Evolutionary conservation across 2,329 filamentous ascomycete species (phyloP).

Genomic region (Sporothrix brunneoviolacea): DNA sequence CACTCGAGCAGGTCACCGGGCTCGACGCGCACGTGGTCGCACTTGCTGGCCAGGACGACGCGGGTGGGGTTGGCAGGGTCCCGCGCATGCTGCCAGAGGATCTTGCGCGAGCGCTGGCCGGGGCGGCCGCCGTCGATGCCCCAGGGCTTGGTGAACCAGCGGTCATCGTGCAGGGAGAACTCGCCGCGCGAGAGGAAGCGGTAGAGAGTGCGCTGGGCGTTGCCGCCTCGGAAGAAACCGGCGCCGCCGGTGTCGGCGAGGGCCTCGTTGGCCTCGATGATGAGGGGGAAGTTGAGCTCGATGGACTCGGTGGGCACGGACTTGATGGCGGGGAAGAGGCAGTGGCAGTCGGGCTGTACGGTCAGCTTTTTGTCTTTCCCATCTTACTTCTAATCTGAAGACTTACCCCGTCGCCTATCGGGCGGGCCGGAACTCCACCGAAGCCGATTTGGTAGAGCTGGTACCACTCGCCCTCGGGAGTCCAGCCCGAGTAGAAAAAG

Average conservation of each 20-base stretch:
- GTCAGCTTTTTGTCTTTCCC: background rate
- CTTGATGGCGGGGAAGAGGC: slow-evolving; percentile 44
- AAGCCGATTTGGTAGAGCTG: slow-evolving; percentile 45
- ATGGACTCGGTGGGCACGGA: slow-evolving; percentile 42
- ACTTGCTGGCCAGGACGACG: slow-evolving; percentile 36
- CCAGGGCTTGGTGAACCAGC: slow-evolving; percentile 44
- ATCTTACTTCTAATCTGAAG: no score
- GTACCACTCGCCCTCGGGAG: slow-evolving; percentile 40
- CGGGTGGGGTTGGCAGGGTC: slow-evolving; percentile 18
- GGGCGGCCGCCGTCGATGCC: slow-evolving; percentile 40
- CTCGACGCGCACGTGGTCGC: slow-evolving; percentile 39
- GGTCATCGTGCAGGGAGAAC: slow-evolving; percentile 41
- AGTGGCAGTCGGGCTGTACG: slow-evolving; percentile 38
- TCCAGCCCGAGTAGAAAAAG: slow-evolving; percentile 44
- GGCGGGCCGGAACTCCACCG: slow-evolving; percentile 40
- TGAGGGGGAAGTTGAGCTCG: slow-evolving; percentile 40
- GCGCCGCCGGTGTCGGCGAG: slow-evolving; percentile 41
- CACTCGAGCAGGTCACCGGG: slow-evolving; percentile 42
- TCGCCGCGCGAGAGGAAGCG: slow-evolving; percentile 39
- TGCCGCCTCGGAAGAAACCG: slow-evolving; percentile 41
- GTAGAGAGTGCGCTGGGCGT: slow-evolving; percentile 41
- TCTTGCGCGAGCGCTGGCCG: slow-evolving; percentile 35
- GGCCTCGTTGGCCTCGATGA: slow-evolving; percentile 41
- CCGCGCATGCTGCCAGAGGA: slow-evolving; percentile 34
- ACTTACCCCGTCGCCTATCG: slow-evolving; percentile 35